Base-by-base conservation (phyloP, 768 basidiomycete genomes). In the Tubosaeta sp. region DNA sequence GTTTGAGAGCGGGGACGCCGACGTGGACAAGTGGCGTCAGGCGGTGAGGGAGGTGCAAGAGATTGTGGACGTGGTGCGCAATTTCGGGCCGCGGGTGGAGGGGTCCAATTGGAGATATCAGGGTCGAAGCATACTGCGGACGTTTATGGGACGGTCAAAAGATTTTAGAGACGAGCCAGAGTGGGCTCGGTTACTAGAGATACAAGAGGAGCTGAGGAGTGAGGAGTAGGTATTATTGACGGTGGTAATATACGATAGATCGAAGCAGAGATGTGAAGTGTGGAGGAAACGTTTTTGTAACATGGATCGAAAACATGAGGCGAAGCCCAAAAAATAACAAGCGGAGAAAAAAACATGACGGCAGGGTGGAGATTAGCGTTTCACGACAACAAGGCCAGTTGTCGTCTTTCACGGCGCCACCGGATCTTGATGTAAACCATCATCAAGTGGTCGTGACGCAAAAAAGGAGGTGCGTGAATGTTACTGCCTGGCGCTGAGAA, bases 131-230 rank as follows among this genome's bases (percentile, higher is more conserved):
- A 76, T 97, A 51, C 79, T 97, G 53, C 76, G 95, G 71, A 88
- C 85, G 47, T 98, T 97, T 70, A 79, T 91, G 71, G 95, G 89
- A 7, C 76, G 90, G 54, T 91, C 90, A 53, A 85, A 76, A 68
- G 90, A 84, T 52, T 97, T 94, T 58, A 89, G 87, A 67, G 94
- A 94, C 47, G 90, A 97, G 66, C 79, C 84, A 5, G 93, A 92
- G 72, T 97, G 89, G 86, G 66, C 73, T 26, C 74, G 75, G 55
- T 72, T 98, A 63, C 74, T 76, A 61, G 80, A 76, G 54, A 66
- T 93, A 60, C 73, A 83, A 46, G 56, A 59, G 13, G 66, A 63
- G 47, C 51, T 67, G 41, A 52, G 57, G 44, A 63, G 38, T 38
- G 61, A 60, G 32, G 57, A 50, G 35, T 53, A 52, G 32, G 12